Evolutionary conservation across 371 early-diverging fungal species (phyloP), one percentile per base, ranked within the genome.

Genomic region (Parasitella parasitica): DNA sequence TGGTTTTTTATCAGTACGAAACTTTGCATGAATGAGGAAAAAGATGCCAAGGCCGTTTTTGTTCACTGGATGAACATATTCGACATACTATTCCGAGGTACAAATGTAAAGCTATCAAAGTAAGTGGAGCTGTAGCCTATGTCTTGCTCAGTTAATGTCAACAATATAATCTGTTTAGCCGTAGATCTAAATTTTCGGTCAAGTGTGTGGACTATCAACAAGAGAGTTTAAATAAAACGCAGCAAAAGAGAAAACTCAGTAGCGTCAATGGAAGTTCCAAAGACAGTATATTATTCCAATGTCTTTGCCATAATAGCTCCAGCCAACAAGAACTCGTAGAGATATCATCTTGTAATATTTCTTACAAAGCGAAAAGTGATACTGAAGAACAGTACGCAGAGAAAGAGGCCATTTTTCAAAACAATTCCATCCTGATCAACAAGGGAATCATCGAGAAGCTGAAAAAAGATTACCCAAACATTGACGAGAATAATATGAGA

Each of bases 61-160:
- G 30, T 5, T 15, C 38, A 60, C 28, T 60, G 61, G 61, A 26
- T 20, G 6, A 16, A 30, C 24, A 41, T 60, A 6, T 53, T 60
- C 16, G 54, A 52, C 22, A 53, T 60, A 16, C 41, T 60, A 8
- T 60, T 60, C 41, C 38, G 61, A 16, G 61, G 61, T 13, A 60
- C 53, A 28, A 52, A 60, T n/a, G 20, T 60, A 9, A 53, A 60
- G 38, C 20, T 60, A n/a, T 24, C 61, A 28, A 53, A 53, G 61
- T 53, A 53, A 41, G 35, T 27, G 24, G 3, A 28, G 11, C 4
- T 28, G 15, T 6, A 16, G 52, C 2, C 18, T 43, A 20, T 22
- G 18, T 20, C 20, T 2, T n/a, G n/a, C n/a, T n/a, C n/a, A n/a
- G n/a, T n/a, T n/a, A n/a, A n/a, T n/a, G n/a, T n/a, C n/a, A n/a